Conservation (phyloP, 352 stramenopile species). For the Elongisporangium anandrum region DNA sequence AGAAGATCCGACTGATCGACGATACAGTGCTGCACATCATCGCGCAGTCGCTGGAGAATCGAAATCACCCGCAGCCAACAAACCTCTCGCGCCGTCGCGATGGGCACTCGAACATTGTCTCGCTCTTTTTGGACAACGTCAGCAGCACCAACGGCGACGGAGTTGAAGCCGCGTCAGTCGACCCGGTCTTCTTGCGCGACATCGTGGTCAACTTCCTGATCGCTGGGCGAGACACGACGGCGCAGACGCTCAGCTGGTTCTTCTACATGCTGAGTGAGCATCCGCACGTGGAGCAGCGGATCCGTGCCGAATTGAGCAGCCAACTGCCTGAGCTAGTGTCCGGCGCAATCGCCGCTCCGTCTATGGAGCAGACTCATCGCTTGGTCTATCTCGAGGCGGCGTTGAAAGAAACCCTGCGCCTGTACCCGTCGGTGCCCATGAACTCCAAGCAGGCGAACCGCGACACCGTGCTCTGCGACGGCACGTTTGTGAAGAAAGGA, state of each 20-base stretch:
- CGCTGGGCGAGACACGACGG: constrained; percentile 47
- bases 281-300: constrained; percentile 28
- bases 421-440: constrained; percentile 50
- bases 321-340: constrained; percentile 9
- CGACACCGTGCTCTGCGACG: constrained; percentile 57
- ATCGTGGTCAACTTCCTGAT: constrained; percentile 46
- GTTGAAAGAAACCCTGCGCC: constrained; percentile 54
- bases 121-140: constrained; percentile 26
- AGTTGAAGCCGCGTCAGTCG: constrained; percentile 2
- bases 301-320: constrained; percentile 25
- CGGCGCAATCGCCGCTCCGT: neutral
- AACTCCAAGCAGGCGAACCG: constrained; percentile 23
- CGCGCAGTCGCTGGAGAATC: constrained; percentile 18
- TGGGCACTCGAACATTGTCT: constrained; percentile 17
- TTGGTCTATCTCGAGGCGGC: constrained; percentile 59
- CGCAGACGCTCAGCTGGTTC: constrained; percentile 56
- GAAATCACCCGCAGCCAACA: neutral
- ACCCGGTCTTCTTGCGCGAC: constrained; percentile 19
- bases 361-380: constrained; percentile 37
- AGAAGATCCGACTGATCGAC: constrained; percentile 31
- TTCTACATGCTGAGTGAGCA: constrained; percentile 42
- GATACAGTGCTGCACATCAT: constrained; percentile 34
- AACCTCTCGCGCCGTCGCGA: too few relatives aligned
- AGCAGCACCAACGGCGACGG: constrained; percentile 3
- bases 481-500: constrained; percentile 53